Base-by-base conservation (phyloP, 495 filamentous ascomycete genomes). In the Aspergillus heteromorphus region DNA sequence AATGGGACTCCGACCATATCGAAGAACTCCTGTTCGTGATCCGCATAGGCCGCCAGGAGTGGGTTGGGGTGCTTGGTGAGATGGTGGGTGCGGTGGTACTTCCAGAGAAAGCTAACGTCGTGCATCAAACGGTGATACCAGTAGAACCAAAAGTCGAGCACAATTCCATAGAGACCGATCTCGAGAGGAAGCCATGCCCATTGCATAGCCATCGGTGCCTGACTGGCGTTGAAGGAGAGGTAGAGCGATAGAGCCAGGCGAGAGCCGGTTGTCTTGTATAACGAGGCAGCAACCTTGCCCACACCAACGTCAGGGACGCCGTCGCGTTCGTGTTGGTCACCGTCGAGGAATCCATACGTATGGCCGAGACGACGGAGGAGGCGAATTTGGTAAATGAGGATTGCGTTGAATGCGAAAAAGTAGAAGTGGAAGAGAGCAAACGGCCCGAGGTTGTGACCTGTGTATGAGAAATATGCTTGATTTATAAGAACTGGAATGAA, bases 131-230 rank as follows among this genome's bases (percentile, higher is more conserved):
- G 70, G 51, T 75, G 72, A 20, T 72, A 75, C 67, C 69, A 71
- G 55, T 75, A 75, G 61, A 71, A 75, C 72, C 72, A 75, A 51
- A 75, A 75, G 57, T 75, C 72, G 50, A 75, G 72, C 19, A 75
- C 58, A 17, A 73, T 67, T 4, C 67, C 70, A 42, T 75, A 75
- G 0, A 75, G 57, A 2, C 72, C 72, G 19, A 72, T 70, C 42
- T 73, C 60, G 6, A 75, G 60, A 1, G 67, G 66, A 3, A 75
- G 68, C 66, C 65, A 71, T 19, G 18, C 43, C 68, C 68, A 75
- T 43, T 56, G 64, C 42, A 63, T 45, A 2, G 45, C n/a, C 11
- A 45, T 20, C 14, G 64, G 64, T 2, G 59, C 38, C 38, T 53
- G 51, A 16, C 48, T 45, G 40, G 45, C 38, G 29, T 54, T 55